Percentiles rank a stretch among this genome's conserved stretches.
Evolutionary conservation across 148 eudicot species (phyloP).

Genomic region (Rhododendron williamsianum): DNA sequence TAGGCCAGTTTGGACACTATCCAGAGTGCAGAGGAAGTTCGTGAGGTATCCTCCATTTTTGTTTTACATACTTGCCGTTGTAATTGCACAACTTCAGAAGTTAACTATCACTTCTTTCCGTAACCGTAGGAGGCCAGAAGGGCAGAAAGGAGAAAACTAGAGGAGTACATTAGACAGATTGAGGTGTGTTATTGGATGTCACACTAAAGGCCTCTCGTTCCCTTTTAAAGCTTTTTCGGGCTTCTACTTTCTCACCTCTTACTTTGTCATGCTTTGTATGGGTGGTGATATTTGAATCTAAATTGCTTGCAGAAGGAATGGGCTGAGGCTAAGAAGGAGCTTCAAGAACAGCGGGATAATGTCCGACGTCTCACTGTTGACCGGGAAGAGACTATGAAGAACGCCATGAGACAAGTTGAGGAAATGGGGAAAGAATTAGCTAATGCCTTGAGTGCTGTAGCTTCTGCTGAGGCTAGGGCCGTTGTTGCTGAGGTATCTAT

Average conservation of each 20-base stretch:
- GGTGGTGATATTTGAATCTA: background rate
- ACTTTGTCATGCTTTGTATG: background rate
- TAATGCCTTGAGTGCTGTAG: conserved; percentile 53
- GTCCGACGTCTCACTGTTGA: conserved; percentile 55
- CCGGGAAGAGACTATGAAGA: conserved; percentile 53
- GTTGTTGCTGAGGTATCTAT: conserved; percentile 60
- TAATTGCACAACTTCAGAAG: background rate
- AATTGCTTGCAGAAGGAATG: conserved; percentile 55
- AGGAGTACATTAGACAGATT: conserved; percentile 57
- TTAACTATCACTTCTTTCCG: background rate
- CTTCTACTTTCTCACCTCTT: background rate
- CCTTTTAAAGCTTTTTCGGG: background rate
- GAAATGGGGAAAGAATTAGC: conserved; percentile 67
- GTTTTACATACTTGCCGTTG: background rate
- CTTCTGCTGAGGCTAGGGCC: conserved; percentile 80
- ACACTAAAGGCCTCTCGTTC: background rate
- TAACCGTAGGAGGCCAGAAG: conserved; percentile 60
- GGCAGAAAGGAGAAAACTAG: conserved; percentile 71
- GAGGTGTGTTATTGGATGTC: conserved; percentile 38
- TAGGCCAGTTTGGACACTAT: conserved; percentile 80
- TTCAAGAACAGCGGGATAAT: conserved; percentile 63
- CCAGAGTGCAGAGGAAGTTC: conserved; percentile 69
- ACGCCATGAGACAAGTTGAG: conserved; percentile 71
- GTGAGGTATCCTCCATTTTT: conserved; percentile 38
- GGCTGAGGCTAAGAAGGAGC: conserved; percentile 91